phyloP scores from a whole-genome alignment of 345 rosid species.

The Syzygium aromaticum region DNA sequence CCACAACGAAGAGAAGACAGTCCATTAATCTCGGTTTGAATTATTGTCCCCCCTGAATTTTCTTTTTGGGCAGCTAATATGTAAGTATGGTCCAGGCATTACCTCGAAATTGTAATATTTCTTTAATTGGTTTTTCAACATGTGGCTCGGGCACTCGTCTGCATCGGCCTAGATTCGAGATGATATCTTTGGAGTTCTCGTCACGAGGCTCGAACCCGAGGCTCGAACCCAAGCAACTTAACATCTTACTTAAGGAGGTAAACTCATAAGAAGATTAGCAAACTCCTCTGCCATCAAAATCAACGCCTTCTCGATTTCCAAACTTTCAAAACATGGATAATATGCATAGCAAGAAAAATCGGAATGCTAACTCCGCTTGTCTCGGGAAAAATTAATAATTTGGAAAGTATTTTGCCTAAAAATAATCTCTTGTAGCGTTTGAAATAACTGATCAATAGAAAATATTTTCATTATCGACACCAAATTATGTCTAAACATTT shows the following conservation, averaged over 20 bases:
- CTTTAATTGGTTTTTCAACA: not conserved
- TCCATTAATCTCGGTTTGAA: not conserved
- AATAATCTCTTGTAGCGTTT: not conserved
- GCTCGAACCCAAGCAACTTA: not conserved
- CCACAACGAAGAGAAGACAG: too few species aligned
- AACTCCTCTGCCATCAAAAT: not conserved
- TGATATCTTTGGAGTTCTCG: not conserved
- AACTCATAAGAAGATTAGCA: not conserved
- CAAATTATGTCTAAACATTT: too few species aligned
- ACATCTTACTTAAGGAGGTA: too few species aligned
- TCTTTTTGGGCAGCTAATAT: not conserved
- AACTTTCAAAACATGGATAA: not conserved
- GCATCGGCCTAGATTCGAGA: accelerated
- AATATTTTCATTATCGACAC: not conserved
- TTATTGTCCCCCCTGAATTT: not conserved
- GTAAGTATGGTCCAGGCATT: not conserved
- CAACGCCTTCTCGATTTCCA: not conserved
- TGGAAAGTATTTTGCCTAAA: too few species aligned
- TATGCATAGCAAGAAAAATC: not conserved
- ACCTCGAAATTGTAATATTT: not conserved
- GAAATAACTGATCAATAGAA: too few species aligned
- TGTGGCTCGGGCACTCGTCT: not conserved
- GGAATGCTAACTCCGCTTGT: too few species aligned
- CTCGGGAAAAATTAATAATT: too few species aligned
- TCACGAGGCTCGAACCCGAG: not conserved